Conservation (phyloP, 371 early-diverging fungal species). For the Zychaea mexicana region DNA sequence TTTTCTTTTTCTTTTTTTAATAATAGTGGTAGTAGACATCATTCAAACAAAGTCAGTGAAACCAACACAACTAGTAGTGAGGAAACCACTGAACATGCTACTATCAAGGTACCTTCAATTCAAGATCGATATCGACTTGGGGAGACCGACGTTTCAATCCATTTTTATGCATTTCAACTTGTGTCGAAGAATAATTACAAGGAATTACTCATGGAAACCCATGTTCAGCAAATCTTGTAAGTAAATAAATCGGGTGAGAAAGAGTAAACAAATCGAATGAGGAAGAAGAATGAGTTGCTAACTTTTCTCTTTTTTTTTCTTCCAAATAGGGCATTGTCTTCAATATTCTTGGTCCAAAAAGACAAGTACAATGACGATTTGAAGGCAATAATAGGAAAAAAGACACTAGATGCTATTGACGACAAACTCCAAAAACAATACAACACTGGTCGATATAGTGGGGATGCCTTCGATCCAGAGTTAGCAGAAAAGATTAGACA, state of each 20-base stretch:
- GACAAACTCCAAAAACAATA: neutral
- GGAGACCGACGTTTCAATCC: neutral
- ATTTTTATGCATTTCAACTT: neutral
- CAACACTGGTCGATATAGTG: too few species aligned
- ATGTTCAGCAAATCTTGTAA: slow-evolving; percentile 1
- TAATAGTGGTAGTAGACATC: too few species aligned
- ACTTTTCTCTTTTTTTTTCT: neutral
- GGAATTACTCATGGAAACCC: neutral
- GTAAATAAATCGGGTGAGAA: neutral
- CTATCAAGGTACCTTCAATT: neutral
- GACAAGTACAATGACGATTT: neutral
- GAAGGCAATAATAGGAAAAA: neutral
- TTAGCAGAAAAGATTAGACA: too few species aligned
- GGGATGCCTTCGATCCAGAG: too few species aligned
- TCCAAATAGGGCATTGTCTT: neutral
- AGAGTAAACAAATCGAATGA: neutral
- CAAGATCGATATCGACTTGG: neutral
- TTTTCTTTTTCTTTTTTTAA: too few species aligned
- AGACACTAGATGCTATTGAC: neutral
- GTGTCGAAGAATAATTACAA: neutral
- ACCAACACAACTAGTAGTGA: too few species aligned
- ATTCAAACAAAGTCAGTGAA: too few species aligned
- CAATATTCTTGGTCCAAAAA: neutral
- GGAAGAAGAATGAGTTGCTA: neutral
- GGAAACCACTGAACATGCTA: neutral